Evolutionary conservation across 2,329 filamentous ascomycete species (phyloP), one percentile per base, ranked within the genome.

Genomic region (Raffaelea ambrosiae): DNA sequence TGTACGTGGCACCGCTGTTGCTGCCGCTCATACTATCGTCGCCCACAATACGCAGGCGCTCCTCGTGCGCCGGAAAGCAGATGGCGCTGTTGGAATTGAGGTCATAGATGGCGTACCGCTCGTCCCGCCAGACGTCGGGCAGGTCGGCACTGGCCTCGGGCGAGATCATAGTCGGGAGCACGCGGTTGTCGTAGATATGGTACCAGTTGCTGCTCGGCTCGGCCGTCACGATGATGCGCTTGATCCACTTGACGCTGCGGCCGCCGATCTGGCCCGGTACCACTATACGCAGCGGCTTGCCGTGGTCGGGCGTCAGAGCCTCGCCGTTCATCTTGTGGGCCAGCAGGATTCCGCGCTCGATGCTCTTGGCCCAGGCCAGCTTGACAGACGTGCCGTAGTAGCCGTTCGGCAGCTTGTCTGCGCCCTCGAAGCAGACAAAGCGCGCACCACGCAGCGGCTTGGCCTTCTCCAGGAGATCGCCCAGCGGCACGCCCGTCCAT

Each of bases 321-420:
- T 90, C 86, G 41, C 89, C 90, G 54, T 96, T 96, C 88, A 95
- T 95, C 60, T 80, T 84, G 63, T 95, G 84, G 3, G 89, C 86
- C 13, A 96, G 71, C 81, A 95, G 84, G 59, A 96, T 85, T 7
- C 88, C 88, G 46, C 80, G 76, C 55, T 91, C 88, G 0, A 79
- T 77, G 61, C 95, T 88, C 77, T 90, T 79, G 11, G 80, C 88
- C 87, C 88, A 95, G 58, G 87, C 89, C 43, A 95, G 71, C 63
- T 91, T 94, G 46, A 95, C 74, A 0, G 85, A 91, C 1, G 89
- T 95, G 9, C 87, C 90, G 58, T 95, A 95, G 61, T 83, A 83
- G 2, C 90, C 88, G 59, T 95, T 95, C 1, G 90, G 89, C 41
- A 94, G 66, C 60, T 86, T 84, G 62, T 96, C 89, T 2, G 88